These are phyloP conservation scores for Cladosporium austrohemisphaericum DNA, from an alignment of 2,329 filamentous ascomycete species.

Conservation along the genomic window DNA sequence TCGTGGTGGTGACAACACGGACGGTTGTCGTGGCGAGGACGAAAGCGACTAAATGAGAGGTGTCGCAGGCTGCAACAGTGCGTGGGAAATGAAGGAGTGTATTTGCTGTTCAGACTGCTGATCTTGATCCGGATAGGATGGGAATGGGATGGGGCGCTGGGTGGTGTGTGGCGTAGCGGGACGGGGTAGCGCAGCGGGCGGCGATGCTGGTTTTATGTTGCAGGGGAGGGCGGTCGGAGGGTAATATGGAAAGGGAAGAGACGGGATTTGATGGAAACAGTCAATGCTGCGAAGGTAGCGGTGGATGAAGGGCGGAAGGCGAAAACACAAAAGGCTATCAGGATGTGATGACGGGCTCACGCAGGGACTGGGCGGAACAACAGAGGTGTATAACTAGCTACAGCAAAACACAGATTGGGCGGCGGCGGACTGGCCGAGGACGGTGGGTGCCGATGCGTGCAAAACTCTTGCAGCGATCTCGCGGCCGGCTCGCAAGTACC, in stretches of 20 bases:
- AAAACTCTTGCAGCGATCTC: slow-evolving; percentile 9
- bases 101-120: slow-evolving; percentile 6
- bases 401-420: no score
- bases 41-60: neutral
- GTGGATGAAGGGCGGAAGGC: neutral
- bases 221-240: slow-evolving; percentile 2
- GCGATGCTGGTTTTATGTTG: slow-evolving; percentile 1
- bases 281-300: neutral
- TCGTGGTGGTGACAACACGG: neutral
- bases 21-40: slow-evolving; percentile 10
- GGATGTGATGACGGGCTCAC: neutral
- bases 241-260: neutral
- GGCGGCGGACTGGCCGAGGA: neutral
- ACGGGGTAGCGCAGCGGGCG: slow-evolving; percentile 2
- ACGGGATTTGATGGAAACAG: no score
- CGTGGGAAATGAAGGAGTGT: slow-evolving; percentile 16
- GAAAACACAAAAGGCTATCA: neutral
- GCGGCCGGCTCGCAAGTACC: slow-evolving; percentile 1
- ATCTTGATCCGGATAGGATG: neutral
- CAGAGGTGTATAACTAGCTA: neutral
- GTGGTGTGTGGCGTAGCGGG: slow-evolving; percentile 9
- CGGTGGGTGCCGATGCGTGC: no score
- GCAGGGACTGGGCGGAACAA: neutral
- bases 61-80: slow-evolving; percentile 11
- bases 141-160: slow-evolving; percentile 2